Conservation (phyloP, 108 stramenopile species). For the Nitzschia palea region DNA sequence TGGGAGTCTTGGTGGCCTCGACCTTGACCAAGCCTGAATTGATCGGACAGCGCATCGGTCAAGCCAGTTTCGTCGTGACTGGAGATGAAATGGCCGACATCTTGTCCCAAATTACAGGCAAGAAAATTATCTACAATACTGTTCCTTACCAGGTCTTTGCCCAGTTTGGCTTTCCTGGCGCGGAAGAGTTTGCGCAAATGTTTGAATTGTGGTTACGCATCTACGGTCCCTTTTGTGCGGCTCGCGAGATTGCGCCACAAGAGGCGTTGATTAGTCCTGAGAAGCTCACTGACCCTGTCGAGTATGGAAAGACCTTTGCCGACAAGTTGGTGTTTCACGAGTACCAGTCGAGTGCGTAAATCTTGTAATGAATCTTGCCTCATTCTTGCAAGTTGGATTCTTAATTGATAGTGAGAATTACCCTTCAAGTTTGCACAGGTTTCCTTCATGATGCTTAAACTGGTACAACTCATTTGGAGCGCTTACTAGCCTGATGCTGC, state of each 20-base stretch:
- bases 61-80: neutral
- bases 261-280: neutral
- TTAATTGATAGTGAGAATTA: too few species aligned
- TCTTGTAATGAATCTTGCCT: too few species aligned
- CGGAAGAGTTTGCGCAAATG: constrained; percentile 14
- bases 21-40: neutral
- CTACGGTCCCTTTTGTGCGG: neutral
- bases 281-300: neutral
- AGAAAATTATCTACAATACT: neutral
- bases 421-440: too few species aligned
- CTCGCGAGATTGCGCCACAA: neutral
- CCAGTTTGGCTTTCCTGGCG: constrained; percentile 14
- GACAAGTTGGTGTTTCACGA: neutral
- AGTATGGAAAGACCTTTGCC: neutral
- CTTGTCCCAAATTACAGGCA: neutral
- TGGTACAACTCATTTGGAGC: too few species aligned
- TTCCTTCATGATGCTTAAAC: too few species aligned
- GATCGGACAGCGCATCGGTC: neutral
- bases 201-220: neutral
- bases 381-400: too few species aligned
- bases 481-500: too few species aligned
- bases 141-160: constrained; percentile 3
- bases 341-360: too few species aligned
- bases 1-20: neutral
- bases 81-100: constrained; percentile 7